phyloP scores from a whole-genome alignment of 2,329 filamentous ascomycete species.

The Mycosphaerelloides madeirae region DNA sequence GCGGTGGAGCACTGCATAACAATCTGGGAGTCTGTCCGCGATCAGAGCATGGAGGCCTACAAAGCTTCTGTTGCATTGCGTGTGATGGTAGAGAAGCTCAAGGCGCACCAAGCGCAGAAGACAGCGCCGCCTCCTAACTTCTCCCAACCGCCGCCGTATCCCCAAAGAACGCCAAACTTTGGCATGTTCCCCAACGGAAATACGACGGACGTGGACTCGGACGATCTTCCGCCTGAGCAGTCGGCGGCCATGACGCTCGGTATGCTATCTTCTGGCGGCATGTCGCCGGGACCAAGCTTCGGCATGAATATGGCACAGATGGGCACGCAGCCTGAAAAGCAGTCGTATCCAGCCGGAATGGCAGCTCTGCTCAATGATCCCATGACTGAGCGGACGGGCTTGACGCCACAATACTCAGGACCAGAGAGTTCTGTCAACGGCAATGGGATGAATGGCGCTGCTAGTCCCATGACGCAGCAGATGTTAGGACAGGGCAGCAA shows the following conservation, averaged over 20 bases:
- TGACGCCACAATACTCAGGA: conserved; percentile 35
- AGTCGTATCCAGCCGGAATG: conserved; percentile 31
- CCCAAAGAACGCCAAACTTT: conserved; percentile 10
- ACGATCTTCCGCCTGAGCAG: conserved; percentile 57
- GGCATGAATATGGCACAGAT: conserved; percentile 15
- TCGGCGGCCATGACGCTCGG: conserved; percentile 67
- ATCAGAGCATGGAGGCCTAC: conserved; percentile 80
- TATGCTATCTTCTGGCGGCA: conserved; percentile 59
- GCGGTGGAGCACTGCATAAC: conserved; percentile 66
- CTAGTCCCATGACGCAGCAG: conserved; percentile 31
- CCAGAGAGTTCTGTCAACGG: conserved; percentile 24
- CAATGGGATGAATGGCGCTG: conserved; percentile 28
- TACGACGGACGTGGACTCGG: conserved; percentile 40
- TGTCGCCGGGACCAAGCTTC: conserved; percentile 43
- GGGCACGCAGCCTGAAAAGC: conserved; percentile 13
- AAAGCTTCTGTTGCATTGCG: conserved; percentile 79
- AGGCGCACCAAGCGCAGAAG: conserved; percentile 38
- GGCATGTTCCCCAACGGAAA: conserved; percentile 32
- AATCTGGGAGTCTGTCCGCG: conserved; percentile 75
- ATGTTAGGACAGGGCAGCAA: conserved; percentile 31
- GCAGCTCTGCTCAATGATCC: conserved; percentile 33
- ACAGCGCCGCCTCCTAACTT: conserved; percentile 10
- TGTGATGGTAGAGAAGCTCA: conserved; percentile 78
- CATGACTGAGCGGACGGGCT: conserved; percentile 26
- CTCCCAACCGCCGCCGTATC: conserved; percentile 6